A percentile compares a stretch with the other conserved stretches of the same genome.
These are phyloP conservation scores for Eimeria tenella DNA, from an alignment of 169 alveolate species.

Conservation along the genomic window DNA sequence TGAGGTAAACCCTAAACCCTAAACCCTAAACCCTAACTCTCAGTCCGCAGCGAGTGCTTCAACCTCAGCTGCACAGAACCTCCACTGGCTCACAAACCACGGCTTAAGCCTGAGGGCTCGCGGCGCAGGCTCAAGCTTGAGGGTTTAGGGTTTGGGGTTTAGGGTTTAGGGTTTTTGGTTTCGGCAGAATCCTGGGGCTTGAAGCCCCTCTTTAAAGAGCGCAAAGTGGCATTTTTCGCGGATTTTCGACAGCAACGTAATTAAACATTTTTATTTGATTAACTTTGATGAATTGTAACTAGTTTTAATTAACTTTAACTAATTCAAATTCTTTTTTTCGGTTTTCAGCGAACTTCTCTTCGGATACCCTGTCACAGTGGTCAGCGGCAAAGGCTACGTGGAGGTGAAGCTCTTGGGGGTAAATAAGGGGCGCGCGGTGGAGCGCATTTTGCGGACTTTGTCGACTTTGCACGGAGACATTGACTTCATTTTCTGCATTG, in stretches of 20 bases:
- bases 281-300: background rate
- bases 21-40: constrained; percentile 24
- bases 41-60: background rate
- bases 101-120: too few species aligned
- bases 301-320: too few species aligned
- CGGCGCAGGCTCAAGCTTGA: background rate
- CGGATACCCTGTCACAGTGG: constrained; percentile 82
- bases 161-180: background rate
- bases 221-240: too few species aligned
- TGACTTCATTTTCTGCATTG: constrained; percentile 82
- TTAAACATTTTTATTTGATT: background rate
- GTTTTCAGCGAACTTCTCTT: constrained; percentile 69
- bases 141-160: background rate
- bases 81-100: too few species aligned
- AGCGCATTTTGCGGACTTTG: constrained; percentile 73
- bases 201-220: too few species aligned
- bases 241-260: too few species aligned
- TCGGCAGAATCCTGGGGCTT: background rate
- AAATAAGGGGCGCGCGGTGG: constrained; percentile 81
- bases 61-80: too few species aligned
- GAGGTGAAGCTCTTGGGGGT: constrained; percentile 84
- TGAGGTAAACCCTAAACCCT: constrained; percentile 55
- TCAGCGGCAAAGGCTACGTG: constrained; percentile 85
- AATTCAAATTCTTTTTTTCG: background rate
- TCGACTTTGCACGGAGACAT: constrained; percentile 79